Evolutionary conservation across 768 basidiomycete species (phyloP).

Genomic region (Boletus vermiculosoides): DNA sequence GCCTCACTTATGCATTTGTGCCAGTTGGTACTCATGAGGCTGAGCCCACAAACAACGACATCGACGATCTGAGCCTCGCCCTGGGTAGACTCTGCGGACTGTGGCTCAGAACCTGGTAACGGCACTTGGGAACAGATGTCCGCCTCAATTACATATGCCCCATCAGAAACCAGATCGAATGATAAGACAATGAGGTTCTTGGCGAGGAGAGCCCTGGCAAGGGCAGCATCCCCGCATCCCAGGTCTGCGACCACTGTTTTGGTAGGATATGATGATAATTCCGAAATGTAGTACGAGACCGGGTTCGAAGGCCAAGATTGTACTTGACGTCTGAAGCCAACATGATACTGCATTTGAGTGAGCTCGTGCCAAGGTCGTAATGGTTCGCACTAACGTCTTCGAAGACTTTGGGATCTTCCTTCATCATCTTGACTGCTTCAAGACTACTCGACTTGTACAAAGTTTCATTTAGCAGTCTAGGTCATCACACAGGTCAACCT

Average conservation of each 20-base stretch:
- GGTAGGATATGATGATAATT: constrained; percentile 60
- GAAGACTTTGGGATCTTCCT: constrained; percentile 75
- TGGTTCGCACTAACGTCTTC: constrained; percentile 59
- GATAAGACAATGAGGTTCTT: constrained; percentile 70
- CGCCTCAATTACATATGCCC: constrained; percentile 78
- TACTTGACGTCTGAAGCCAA: constrained; percentile 88
- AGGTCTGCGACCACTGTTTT: constrained; percentile 85
- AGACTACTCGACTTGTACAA: constrained; percentile 85
- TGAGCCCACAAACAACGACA: constrained; percentile 89
- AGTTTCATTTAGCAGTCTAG: constrained; percentile 86
- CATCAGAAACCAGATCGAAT: constrained; percentile 78
- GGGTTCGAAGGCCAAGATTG: constrained; percentile 94
- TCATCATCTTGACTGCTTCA: constrained; percentile 79
- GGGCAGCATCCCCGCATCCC: constrained; percentile 91
- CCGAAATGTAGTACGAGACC: constrained; percentile 72
- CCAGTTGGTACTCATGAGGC: constrained; percentile 98
- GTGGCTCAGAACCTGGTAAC: constrained; percentile 73
- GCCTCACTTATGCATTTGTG: constrained; percentile 85
- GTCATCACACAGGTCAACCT: constrained; percentile 7
- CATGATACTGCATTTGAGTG: constrained; percentile 71
- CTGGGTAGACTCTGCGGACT: constrained; percentile 36
- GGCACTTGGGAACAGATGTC: constrained; percentile 83
- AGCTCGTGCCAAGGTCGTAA: constrained; percentile 7
- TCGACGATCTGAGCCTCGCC: constrained; percentile 81
- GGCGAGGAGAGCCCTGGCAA: constrained; percentile 72